Percentiles rank a stretch among this genome's conserved stretches.
These are phyloP conservation scores for Chrysopogon serrulatus DNA, from an alignment of 176 grass and related monocot species.

Conservation along the genomic window DNA sequence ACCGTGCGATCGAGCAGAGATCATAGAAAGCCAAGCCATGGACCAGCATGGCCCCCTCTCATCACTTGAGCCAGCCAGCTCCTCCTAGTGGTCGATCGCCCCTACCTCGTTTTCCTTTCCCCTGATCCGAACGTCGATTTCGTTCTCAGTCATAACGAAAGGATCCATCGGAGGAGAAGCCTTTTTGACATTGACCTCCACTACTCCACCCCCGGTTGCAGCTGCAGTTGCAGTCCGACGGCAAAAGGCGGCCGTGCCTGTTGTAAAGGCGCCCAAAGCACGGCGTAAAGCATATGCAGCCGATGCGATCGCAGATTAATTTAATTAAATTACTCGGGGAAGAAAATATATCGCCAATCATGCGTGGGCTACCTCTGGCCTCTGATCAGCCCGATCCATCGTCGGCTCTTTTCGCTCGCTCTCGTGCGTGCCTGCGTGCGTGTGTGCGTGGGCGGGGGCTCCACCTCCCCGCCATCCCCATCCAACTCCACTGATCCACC, in stretches of 20 bases:
- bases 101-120: background rate
- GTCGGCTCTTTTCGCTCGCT: background rate
- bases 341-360: background rate
- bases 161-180: background rate
- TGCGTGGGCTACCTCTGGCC: background rate
- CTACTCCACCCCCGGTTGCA: background rate
- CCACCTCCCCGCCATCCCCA: background rate
- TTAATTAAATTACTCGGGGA: background rate
- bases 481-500: background rate
- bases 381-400: too few species aligned
- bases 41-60: background rate
- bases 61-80: background rate
- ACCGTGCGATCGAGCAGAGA: background rate
- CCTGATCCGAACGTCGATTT: background rate
- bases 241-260: constrained; percentile 22
- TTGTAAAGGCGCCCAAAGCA: constrained; percentile 31
- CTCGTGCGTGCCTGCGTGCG: background rate
- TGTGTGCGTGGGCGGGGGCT: constrained; percentile 13
- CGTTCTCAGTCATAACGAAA: background rate
- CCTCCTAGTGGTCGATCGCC: constrained; percentile 15
- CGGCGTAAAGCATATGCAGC: background rate
- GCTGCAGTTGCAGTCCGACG: constrained; percentile 32
- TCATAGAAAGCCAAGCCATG: background rate
- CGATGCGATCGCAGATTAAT: constrained; percentile 21
- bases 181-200: constrained; percentile 38